Percentiles rank a stretch among this genome's conserved stretches.
Evolutionary conservation across 495 filamentous ascomycete species (phyloP).

Genomic region (Tuber calosporum): DNA sequence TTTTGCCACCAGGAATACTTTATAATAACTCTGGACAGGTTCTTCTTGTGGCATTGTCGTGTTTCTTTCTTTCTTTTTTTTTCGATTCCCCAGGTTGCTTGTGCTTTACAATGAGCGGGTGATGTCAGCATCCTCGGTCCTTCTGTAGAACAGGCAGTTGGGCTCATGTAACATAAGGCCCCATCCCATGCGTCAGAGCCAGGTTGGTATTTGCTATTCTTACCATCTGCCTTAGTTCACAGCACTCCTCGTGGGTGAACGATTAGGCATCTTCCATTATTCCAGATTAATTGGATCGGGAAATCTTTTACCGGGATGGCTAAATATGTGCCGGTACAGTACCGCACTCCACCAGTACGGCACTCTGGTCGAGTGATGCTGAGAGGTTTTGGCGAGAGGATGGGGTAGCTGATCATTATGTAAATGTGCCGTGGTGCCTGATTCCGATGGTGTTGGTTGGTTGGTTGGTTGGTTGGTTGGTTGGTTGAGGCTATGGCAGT

Average conservation of each 20-base stretch:
- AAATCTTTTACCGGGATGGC: background rate
- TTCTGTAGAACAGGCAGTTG: background rate
- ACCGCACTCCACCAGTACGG: too few relatives aligned
- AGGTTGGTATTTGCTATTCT: background rate
- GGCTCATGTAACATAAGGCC: background rate
- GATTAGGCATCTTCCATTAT: background rate
- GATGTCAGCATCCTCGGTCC: background rate
- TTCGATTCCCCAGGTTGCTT: background rate
- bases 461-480: too few relatives aligned
- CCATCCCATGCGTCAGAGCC: background rate
- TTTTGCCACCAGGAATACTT: background rate
- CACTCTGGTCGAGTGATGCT: background rate
- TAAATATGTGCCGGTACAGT: background rate
- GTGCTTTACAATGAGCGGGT: background rate
- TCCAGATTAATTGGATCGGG: background rate
- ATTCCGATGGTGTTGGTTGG: background rate
- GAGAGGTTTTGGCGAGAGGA: constrained; percentile 5
- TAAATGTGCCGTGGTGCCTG: background rate
- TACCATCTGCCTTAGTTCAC: background rate
- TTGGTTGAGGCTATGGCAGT: background rate
- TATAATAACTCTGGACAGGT: background rate
- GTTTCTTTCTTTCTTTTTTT: too few relatives aligned
- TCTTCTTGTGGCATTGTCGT: too few relatives aligned
- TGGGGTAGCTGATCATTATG: background rate
- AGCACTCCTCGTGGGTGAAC: background rate